Conservation (phyloP, 108 stramenopile species). For the Phaeodactylum tricornutum region DNA sequence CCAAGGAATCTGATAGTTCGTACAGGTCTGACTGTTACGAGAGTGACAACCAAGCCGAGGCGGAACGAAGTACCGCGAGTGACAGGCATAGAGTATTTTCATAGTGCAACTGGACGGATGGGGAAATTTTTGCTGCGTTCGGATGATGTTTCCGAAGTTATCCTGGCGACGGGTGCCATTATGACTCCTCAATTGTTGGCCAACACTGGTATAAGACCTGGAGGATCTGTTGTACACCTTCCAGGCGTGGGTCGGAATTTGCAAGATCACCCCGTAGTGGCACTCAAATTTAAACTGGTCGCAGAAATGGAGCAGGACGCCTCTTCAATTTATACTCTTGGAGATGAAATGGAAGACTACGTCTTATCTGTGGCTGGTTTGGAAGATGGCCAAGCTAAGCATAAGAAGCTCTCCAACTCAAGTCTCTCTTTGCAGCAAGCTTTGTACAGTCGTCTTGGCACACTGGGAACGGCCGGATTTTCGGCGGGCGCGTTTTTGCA, state of each 20-base stretch:
- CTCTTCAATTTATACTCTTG: conserved; percentile 7
- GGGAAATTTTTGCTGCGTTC: conserved; percentile 2
- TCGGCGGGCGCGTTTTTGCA: conserved; percentile 14
- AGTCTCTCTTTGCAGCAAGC: not conserved
- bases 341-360: conserved; percentile 16
- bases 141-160: conserved; percentile 31
- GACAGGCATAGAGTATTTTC: conserved; percentile 2
- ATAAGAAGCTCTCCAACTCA: not conserved
- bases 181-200: conserved; percentile 57
- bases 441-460: conserved; percentile 6
- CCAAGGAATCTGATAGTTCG: conserved; percentile 9
- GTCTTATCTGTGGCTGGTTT: conserved; percentile 1
- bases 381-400: not conserved
- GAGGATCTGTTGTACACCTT: conserved; percentile 12
- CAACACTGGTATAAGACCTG: conserved; percentile 43
- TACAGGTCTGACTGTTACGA: conserved; percentile 11
- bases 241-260: conserved; percentile 50
- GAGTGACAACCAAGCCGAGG: conserved; percentile 1
- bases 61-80: conserved; percentile 2
- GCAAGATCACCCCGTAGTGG: conserved; percentile 34
- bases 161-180: conserved; percentile 53
- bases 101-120: not conserved
- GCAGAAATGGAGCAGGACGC: conserved; percentile 7
- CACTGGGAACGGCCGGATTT: conserved; percentile 16
- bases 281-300: conserved; percentile 1